A percentile compares a stretch with the other conserved stretches of the same genome.
phyloP scores from a whole-genome alignment of 768 basidiomycete genomes.

The Leccinum pellstonianum region DNA sequence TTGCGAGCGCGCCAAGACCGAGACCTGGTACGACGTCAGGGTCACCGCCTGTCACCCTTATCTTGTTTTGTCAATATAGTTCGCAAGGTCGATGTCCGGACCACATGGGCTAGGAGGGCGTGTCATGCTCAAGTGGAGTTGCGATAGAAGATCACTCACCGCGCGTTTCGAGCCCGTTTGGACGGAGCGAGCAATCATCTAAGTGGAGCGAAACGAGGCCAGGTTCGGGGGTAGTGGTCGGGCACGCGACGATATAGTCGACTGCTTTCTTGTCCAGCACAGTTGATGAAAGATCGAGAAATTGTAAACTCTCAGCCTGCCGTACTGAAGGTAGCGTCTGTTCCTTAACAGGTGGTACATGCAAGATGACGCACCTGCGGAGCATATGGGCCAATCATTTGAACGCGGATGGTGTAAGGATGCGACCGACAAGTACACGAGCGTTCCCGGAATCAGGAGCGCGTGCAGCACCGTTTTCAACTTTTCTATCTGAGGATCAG shows the following conservation, averaged over 20 bases:
- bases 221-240: constrained; percentile 39
- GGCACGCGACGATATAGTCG: constrained; percentile 71
- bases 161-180: constrained; percentile 75
- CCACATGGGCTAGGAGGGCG: too few relatives aligned
- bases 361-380: constrained; percentile 43
- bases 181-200: constrained; percentile 81
- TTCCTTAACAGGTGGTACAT: background rate
- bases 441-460: constrained; percentile 67
- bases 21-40: constrained; percentile 42
- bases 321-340: background rate
- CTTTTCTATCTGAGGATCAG: constrained; percentile 42
- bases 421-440: constrained; percentile 85
- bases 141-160: constrained; percentile 47
- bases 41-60: constrained; percentile 81
- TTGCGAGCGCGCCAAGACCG: background rate
- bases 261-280: constrained; percentile 58
- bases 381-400: constrained; percentile 29
- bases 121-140: too few relatives aligned
- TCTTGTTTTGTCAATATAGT: constrained; percentile 59
- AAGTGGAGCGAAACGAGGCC: constrained; percentile 64
- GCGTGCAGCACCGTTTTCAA: constrained; percentile 91
- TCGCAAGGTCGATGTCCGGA: constrained; percentile 47
- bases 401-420: constrained; percentile 80
- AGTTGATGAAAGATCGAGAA: constrained; percentile 74
- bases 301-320: constrained; percentile 74